Evolutionary conservation across 192 early-diverging fungal species (phyloP), one percentile per base, ranked within the genome.

Genomic region (Gigaspora rosea): DNA sequence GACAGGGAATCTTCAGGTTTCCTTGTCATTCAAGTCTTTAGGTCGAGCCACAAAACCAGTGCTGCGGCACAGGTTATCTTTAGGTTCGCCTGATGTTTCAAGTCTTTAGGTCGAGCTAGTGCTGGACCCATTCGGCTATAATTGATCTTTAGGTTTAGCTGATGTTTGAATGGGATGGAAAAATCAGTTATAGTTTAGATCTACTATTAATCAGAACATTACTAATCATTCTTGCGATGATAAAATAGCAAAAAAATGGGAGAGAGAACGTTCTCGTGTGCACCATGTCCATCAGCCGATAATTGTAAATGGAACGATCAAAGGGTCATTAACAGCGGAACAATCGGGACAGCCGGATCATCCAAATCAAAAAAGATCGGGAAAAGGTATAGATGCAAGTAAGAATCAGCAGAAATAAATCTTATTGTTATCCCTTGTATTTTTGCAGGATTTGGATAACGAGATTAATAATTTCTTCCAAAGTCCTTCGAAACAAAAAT

Each of bases 361-460:
- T 66, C 13, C 15, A 16, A 66, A 20, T 66, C 33, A 66, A 66
- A 66, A 66, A 66, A 66, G 13, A 66, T 66, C 8, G 35, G 64
- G 8, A 66, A 66, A 66, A 66, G 35, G 64, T 66, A 66, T 8
- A 66, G 35, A 66, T 66, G 35, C 8, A 66, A 66, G 64, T 35
- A 66, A 35, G 36, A 66, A 66, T 66, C n/a, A n/a, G n/a, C n/a
- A n/a, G n/a, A 66, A n/a, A 16, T 46, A 66, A 66, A 66, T 66
- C 13, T 66, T 66, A 66, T 18, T 66, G 64, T 66, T 66, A 47
- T 66, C 36, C 2, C 35, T 66, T 66, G 46, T 66, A 46, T 66
- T 66, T 66, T 18, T 66, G 64, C 36, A 66, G 64, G 8, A 64
- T 64, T 64, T 64, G 1, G 32, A 64, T 64, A 64, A 35, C 36